Base-by-base conservation (phyloP, 2,329 filamentous ascomycete species). In the Ophidiomyces ophidiicola region DNA sequence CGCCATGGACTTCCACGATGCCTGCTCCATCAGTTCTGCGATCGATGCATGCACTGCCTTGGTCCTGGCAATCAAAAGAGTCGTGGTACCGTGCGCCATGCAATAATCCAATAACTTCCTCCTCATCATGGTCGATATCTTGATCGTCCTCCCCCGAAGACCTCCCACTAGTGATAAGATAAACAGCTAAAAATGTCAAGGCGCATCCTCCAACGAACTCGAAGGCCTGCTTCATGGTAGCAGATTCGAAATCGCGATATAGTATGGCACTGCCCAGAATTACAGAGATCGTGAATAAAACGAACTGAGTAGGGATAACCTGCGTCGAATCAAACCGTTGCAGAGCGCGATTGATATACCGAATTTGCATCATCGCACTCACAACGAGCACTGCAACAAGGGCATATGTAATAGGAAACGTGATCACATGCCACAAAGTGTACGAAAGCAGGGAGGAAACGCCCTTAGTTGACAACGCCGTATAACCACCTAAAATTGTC, bases 271-370 rank as follows among this genome's bases (percentile, higher is more conserved):
- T 94, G 41, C 90, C 90, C 36, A 94, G 71, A 50, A 98, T 96
- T 46, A 96, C 90, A 4, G 83, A 93, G 5, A 98, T 70, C 0
- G 90, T 98, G 59, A 98, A 98, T 46, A 92, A 74, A 35, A 98
- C 90, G 52, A 98, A 98, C 54, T 98, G 90, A 10, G 90, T 90
- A 0, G 90, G 90, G 46, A 98, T 98, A 50, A 98, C 90, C 58
- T 94, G 86, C 0, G 90, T 98, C 5, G 90, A 94, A 59, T 94
- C 85, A 64, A 96, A 98, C 32, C 83, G 78, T 57, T 94, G 87
- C 37, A 98, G 68, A 1, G 80, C 79, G 36, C 76, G 82, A 64
- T 96, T 98, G 57, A 98, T 74, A 56, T 96, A 98, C 56, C 85
- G 88, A 51, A 98, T 88, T 63, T 98, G 90, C 81, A 96, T 86